A percentile compares a stretch with the other conserved stretches of the same genome.
Evolutionary conservation across 805 yeast species (phyloP).

Genomic region (Ogataea polymorpha): DNA sequence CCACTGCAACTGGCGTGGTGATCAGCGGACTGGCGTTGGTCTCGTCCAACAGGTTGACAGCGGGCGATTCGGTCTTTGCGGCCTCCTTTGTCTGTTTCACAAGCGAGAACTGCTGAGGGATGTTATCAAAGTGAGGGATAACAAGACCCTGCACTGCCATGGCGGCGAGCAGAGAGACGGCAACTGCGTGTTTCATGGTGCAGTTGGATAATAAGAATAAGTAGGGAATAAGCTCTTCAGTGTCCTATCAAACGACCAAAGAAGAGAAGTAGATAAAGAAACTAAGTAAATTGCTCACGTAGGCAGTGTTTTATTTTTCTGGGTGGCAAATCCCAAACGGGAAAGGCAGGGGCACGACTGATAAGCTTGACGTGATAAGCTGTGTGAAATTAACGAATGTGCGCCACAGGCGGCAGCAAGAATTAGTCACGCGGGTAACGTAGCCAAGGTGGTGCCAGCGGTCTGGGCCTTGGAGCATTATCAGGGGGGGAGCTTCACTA

Average conservation of each 20-base stretch:
- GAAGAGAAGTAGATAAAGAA: constrained; percentile 2
- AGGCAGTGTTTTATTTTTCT: constrained; percentile 2
- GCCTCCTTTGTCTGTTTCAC: constrained; percentile 6
- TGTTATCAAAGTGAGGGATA: constrained; percentile 43
- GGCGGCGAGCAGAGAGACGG: constrained; percentile 26
- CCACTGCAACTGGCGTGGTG: constrained; percentile 39
- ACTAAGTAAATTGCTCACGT: constrained; percentile 5
- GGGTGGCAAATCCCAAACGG: constrained; percentile 12
- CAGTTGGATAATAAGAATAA: constrained; percentile 1
- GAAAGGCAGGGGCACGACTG: constrained; percentile 12
- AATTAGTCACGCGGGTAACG: too few relatives aligned
- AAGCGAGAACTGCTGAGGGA: constrained; percentile 19
- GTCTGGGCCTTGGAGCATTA: neutral
- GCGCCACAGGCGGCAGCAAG: neutral
- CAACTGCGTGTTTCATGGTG: constrained; percentile 22
- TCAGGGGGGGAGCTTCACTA: neutral
- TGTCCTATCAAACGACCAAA: neutral
- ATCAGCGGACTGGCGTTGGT: constrained; percentile 45
- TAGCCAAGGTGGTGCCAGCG: too few relatives aligned
- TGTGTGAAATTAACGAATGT: neutral
- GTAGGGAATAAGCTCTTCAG: constrained; percentile 3
- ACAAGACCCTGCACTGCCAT: constrained; percentile 50
- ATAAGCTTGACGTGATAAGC: constrained; percentile 12
- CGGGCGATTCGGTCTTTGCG: constrained; percentile 1
- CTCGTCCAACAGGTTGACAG: constrained; percentile 15